Percentiles rank a stretch among this genome's conserved stretches.
These are phyloP conservation scores for Buxus sempervirens DNA, from an alignment of 164 flowering plant genomes.

Conservation along the genomic window DNA sequence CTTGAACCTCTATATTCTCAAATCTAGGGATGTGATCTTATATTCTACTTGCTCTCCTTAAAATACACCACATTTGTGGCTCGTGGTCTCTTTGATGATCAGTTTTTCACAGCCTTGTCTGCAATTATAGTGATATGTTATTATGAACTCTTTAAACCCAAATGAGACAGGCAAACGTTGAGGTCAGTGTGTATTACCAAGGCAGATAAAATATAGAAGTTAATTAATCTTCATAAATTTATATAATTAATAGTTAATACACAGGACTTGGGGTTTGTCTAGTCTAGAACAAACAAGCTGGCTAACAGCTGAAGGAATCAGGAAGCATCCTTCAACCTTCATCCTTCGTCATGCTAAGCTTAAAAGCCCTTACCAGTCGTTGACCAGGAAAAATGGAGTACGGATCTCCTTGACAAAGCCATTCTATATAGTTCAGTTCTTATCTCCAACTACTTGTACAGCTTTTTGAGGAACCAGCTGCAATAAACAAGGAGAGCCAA, in stretches of 20 bases:
- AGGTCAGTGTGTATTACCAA: background rate
- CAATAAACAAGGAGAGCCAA: conserved; percentile 14
- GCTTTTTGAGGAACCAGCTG: conserved; percentile 36
- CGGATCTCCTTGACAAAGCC: too few relatives aligned
- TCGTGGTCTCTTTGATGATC: conserved; percentile 19
- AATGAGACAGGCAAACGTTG: conserved; percentile 9
- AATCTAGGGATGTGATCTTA: conserved; percentile 31
- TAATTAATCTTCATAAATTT: background rate
- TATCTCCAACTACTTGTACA: conserved; percentile 46
- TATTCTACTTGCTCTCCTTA: conserved; percentile 20
- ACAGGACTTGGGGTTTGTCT: conserved; percentile 25
- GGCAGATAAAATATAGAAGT: conserved; percentile 14
- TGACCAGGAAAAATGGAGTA: conserved; percentile 38
- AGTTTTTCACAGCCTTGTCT: too few relatives aligned
- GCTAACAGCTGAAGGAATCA: conserved; percentile 30
- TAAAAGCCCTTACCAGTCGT: conserved; percentile 23
- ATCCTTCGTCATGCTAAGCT: conserved; percentile 33
- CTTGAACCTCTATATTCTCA: conserved; percentile 36
- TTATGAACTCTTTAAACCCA: too few relatives aligned
- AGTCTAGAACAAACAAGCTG: conserved; percentile 24
- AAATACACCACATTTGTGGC: conserved; percentile 37
- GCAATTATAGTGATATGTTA: too few relatives aligned
- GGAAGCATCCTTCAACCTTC: conserved; percentile 62
- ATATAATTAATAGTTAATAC: too few relatives aligned
- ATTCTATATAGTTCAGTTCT: conserved; percentile 29